Percentiles rank a stretch among this genome's conserved stretches.
phyloP scores from a whole-genome alignment of 2,329 filamentous ascomycete genomes.

The Amauroascus verrucosus region DNA sequence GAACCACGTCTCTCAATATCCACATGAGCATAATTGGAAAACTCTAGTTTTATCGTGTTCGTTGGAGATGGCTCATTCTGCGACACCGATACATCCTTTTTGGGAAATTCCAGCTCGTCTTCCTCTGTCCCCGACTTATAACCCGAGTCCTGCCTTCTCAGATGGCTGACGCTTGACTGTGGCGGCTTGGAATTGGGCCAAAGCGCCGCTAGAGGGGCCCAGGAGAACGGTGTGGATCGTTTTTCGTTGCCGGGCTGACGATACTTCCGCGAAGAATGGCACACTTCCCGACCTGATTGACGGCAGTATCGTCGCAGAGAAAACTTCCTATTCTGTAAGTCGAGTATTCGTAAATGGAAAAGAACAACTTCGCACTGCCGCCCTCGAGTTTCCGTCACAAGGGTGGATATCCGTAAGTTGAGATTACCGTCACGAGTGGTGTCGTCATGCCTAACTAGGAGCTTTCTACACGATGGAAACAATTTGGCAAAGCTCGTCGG shows the following conservation, averaged over 20 bases:
- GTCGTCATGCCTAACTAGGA: slow-evolving; percentile 83
- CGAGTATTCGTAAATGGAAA: slow-evolving; percentile 92
- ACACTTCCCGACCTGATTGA: slow-evolving; percentile 86
- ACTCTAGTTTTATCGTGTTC: slow-evolving; percentile 80
- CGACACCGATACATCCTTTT: neutral
- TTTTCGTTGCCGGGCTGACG: slow-evolving; percentile 44
- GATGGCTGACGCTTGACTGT: slow-evolving; percentile 31
- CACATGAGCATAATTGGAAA: slow-evolving; percentile 92
- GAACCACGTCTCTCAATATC: slow-evolving; percentile 62
- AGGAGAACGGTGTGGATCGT: slow-evolving; percentile 47
- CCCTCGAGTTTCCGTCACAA: slow-evolving; percentile 47
- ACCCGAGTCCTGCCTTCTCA: slow-evolving; percentile 50
- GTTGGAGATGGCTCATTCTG: slow-evolving; percentile 42
- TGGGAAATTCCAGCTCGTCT: slow-evolving; percentile 24
- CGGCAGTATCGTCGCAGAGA: slow-evolving; percentile 85
- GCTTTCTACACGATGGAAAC: slow-evolving; percentile 72
- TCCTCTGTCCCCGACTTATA: slow-evolving; percentile 42
- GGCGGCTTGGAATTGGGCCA: slow-evolving; percentile 47
- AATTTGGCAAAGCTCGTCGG: slow-evolving; percentile 72
- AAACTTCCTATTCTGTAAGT: slow-evolving; percentile 75
- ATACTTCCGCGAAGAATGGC: slow-evolving; percentile 66
- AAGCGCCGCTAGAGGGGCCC: slow-evolving; percentile 49
- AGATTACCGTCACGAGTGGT: slow-evolving; percentile 86
- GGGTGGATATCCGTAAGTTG: slow-evolving; percentile 83
- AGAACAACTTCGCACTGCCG: slow-evolving; percentile 59